Evolutionary conservation across 2,329 filamentous ascomycete species (phyloP).

Genomic region (Endoconidiophora laricicola): DNA sequence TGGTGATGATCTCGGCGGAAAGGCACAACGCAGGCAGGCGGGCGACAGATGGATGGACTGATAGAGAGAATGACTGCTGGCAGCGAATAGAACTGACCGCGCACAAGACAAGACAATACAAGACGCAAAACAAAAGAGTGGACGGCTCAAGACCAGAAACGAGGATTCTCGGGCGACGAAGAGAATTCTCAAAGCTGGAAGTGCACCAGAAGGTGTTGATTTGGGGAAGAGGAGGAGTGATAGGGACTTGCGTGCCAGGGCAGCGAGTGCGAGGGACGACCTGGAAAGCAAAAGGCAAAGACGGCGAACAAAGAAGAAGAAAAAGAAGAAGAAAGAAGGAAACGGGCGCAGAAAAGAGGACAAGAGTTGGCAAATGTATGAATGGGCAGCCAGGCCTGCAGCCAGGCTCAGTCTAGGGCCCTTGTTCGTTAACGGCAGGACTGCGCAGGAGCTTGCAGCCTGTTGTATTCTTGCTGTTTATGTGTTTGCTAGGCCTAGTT

Average conservation of each 20-base stretch:
- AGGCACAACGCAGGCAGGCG: not conserved
- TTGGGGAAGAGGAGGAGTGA: conserved; percentile 15
- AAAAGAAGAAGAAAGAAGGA: conserved; percentile 4
- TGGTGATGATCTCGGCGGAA: not conserved
- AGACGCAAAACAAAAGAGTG: conserved; percentile 16
- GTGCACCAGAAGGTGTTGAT: conserved; percentile 22
- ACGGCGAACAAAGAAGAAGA: conserved; percentile 1
- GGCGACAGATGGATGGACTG: conserved; percentile 3
- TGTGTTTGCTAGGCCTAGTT: no score
- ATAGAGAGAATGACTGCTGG: not conserved
- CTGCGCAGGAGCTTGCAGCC: not conserved
- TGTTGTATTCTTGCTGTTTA: not conserved
- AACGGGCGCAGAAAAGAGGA: not conserved
- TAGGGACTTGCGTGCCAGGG: conserved; percentile 14
- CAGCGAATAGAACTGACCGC: not conserved
- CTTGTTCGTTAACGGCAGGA: not conserved
- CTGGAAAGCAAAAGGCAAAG: conserved; percentile 3
- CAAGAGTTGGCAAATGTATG: not conserved
- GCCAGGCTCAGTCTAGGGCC: not conserved
- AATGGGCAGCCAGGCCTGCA: not conserved
- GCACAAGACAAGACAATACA: conserved; percentile 7
- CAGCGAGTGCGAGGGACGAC: conserved; percentile 10
- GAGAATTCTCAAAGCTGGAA: conserved; percentile 24
- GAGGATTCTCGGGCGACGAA: conserved; percentile 27
- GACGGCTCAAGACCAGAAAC: conserved; percentile 26